These are phyloP conservation scores for Acanthamoeba lenticulata DNA, from an alignment of 208 protist species.

Conservation along the genomic window DNA sequence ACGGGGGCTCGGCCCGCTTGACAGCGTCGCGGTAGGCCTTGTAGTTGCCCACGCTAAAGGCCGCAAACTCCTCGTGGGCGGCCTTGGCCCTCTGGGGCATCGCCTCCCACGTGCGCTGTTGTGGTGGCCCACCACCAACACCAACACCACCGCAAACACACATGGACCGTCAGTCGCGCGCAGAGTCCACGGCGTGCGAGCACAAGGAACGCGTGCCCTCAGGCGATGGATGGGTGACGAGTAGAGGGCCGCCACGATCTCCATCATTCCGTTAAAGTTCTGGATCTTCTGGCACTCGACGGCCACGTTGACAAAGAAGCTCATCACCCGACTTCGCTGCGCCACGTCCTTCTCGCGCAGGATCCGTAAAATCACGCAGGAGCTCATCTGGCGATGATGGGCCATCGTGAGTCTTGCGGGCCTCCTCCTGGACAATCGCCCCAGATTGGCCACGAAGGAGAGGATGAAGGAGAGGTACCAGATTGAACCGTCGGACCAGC, in stretches of 20 bases:
- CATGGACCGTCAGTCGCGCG: no score
- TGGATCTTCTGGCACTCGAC: conserved; percentile 54
- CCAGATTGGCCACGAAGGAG: neutral
- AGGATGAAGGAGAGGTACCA: neutral
- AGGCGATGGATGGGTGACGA: neutral
- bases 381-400: conserved; percentile 44
- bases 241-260: conserved; percentile 49
- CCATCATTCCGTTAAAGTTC: conserved; percentile 69
- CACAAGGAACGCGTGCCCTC: neutral
- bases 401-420: neutral
- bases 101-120: neutral
- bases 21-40: conserved; percentile 45
- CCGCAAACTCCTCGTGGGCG: conserved; percentile 7
- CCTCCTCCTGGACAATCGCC: neutral
- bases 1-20: conserved; percentile 46
- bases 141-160: no score
- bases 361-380: neutral
- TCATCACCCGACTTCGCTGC: neutral
- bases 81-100: conserved; percentile 6
- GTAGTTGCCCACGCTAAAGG: conserved; percentile 50
- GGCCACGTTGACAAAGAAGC: conserved; percentile 67
- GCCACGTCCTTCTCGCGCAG: conserved; percentile 19
- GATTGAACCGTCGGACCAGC: conserved; percentile 47
- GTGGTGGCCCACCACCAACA: no score
- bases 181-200: no score